Conservation (phyloP, 1,139 yeast genomes). For the Lipomyces yarrowii region DNA sequence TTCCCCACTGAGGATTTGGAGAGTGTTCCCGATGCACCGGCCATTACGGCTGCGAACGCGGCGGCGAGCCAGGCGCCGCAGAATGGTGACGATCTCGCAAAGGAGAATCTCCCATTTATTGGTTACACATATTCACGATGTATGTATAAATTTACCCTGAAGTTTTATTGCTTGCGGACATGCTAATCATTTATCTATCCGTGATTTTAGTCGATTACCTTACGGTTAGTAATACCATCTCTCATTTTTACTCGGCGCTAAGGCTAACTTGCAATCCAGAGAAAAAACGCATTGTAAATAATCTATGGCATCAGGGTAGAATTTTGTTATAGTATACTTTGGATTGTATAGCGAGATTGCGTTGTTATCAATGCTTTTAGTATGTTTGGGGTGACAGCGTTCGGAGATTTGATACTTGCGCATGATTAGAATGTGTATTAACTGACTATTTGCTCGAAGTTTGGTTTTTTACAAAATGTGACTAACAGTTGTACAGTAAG, state of each 20-base stretch:
- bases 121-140: constrained; percentile 95
- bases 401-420: not conserved
- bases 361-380: not conserved
- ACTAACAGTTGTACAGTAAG: too few species aligned
- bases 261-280: not conserved
- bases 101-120: constrained; percentile 91
- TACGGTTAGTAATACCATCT: constrained; percentile 4
- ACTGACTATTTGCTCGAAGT: not conserved
- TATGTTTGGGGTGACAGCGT: not conserved
- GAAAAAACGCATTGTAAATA: not conserved
- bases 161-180: not conserved
- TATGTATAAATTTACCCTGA: constrained; percentile 50
- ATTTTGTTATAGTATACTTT: not conserved
- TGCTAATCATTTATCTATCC: not conserved
- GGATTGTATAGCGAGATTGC: not conserved
- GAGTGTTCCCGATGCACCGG: constrained; percentile 91
- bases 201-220: constrained; percentile 16
- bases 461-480: not conserved
- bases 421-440: not conserved
- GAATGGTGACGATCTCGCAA: constrained; percentile 48
- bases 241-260: not conserved
- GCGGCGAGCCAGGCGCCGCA: constrained; percentile 32
- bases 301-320: not conserved
- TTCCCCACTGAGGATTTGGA: constrained; percentile 98
- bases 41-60: constrained; percentile 33